Evolutionary conservation across 2,329 filamentous ascomycete species (phyloP).

Genomic region (Alternaria gaisen): DNA sequence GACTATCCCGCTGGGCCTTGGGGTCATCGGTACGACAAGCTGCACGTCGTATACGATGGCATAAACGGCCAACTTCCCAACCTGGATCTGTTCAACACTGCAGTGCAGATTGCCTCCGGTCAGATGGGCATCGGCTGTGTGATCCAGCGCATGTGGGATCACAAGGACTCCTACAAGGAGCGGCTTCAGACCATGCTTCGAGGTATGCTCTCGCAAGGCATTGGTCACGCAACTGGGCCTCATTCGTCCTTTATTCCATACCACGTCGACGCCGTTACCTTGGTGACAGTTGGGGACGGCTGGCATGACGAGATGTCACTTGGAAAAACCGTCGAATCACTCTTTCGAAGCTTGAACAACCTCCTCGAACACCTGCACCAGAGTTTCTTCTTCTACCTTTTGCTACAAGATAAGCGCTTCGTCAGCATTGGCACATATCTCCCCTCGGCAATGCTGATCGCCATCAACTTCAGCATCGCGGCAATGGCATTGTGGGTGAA

Average conservation of each 20-base stretch:
- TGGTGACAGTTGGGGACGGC: constrained; percentile 87
- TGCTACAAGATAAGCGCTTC: constrained; percentile 91
- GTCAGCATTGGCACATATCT: constrained; percentile 98
- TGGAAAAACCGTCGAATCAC: constrained; percentile 86
- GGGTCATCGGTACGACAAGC: constrained; percentile 81
- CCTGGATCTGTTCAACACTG: constrained; percentile 93
- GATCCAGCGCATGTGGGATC: constrained; percentile 85
- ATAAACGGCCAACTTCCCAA: constrained; percentile 96
- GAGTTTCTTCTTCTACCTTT: constrained; percentile 98
- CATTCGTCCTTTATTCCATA: constrained; percentile 98
- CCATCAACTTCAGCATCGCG: constrained; percentile 94
- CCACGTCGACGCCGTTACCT: constrained; percentile 93
- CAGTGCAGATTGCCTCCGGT: constrained; percentile 83
- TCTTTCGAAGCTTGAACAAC: constrained; percentile 95
- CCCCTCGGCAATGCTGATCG: constrained; percentile 96
- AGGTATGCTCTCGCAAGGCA: constrained; percentile 90
- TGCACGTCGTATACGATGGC: constrained; percentile 94
- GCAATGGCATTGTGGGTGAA: constrained; percentile 93
- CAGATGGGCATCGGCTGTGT: constrained; percentile 90
- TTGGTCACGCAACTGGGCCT: constrained; percentile 87
- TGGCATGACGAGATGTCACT: constrained; percentile 99
- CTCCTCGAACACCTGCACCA: constrained; percentile 96
- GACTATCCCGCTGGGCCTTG: constrained; percentile 79
- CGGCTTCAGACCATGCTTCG: constrained; percentile 87
- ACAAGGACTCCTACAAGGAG: constrained; percentile 79